Percentiles rank a stretch among this genome's conserved stretches.
These are phyloP conservation scores for Apium graveolens DNA, from an alignment of 129 eudicot genomes.

Conservation along the genomic window DNA sequence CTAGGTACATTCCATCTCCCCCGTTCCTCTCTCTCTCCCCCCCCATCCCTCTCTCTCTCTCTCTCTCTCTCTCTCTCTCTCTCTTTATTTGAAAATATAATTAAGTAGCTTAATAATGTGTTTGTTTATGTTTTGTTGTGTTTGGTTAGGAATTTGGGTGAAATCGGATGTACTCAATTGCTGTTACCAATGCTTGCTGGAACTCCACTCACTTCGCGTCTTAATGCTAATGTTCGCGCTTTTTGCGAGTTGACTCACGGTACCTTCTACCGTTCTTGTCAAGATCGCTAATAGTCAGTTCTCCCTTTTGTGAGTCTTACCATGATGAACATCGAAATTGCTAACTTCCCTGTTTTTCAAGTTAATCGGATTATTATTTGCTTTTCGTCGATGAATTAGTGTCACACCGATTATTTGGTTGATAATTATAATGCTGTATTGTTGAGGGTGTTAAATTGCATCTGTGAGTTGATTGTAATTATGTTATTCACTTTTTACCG, in stretches of 20 bases:
- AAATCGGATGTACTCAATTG: conserved; percentile 63
- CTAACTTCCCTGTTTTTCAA: background rate
- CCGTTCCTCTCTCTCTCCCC: no score
- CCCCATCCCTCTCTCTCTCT: no score
- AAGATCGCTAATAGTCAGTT: conserved; percentile 74
- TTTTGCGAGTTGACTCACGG: conserved; percentile 86
- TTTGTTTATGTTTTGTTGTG: background rate
- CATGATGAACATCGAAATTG: background rate
- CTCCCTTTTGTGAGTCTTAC: conserved; percentile 56
- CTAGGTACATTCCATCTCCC: conserved; percentile 32
- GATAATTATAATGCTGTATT: no score
- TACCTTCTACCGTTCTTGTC: conserved; percentile 99
- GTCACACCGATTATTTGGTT: background rate
- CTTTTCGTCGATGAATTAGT: background rate
- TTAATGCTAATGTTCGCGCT: conserved; percentile 52
- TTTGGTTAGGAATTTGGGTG: conserved; percentile 59
- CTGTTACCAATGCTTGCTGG: conserved; percentile 59
- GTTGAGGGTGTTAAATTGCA: background rate
- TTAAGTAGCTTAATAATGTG: background rate
- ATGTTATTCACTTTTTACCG: background rate
- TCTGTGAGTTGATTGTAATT: background rate
- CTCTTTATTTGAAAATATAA: background rate
- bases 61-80: no score
- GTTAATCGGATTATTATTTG: background rate
- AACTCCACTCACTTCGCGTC: conserved; percentile 50